These are phyloP conservation scores for Tylopilus balloui DNA, from an alignment of 768 basidiomycete genomes.

Conservation along the genomic window DNA sequence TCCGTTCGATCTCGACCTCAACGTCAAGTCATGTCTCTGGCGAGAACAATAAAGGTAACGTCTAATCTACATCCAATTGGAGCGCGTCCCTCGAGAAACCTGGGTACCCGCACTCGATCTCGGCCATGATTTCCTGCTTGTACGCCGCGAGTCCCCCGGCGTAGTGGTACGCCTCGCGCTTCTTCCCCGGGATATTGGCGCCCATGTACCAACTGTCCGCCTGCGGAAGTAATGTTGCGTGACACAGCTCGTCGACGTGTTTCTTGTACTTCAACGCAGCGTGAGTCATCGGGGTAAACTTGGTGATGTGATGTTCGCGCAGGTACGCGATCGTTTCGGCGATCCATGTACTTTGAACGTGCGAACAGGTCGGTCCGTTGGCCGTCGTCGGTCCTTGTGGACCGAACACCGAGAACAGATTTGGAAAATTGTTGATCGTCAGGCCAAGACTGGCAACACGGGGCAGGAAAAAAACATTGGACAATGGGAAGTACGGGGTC, in stretches of 20 bases:
- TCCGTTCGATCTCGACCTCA: too few relatives aligned
- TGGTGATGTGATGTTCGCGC: conserved; percentile 10
- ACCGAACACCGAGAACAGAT: conserved; percentile 9
- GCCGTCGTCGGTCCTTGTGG: conserved; percentile 12
- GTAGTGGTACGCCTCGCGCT: conserved; percentile 8
- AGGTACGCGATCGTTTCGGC: conserved; percentile 9
- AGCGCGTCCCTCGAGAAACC: conserved; percentile 7
- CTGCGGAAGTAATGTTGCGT: not conserved
- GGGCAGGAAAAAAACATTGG: too few relatives aligned
- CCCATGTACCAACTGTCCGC: conserved; percentile 7
- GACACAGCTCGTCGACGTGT: not conserved
- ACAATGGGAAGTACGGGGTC: too few relatives aligned
- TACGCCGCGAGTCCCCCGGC: not conserved
- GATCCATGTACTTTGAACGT: conserved; percentile 9
- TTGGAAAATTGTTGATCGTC: conserved; percentile 15
- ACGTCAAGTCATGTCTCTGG: too few relatives aligned
- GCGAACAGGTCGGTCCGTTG: conserved; percentile 6
- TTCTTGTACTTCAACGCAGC: conserved; percentile 12
- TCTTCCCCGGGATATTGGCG: conserved; percentile 11
- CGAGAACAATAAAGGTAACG: not conserved
- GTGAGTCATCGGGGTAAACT: conserved; percentile 7
- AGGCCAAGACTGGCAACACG: conserved; percentile 11
- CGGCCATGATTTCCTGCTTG: not conserved
- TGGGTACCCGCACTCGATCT: conserved; percentile 10
- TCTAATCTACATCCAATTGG: not conserved